Conservation (phyloP, 257 asterid genomes). For the Salvia splendens region DNA sequence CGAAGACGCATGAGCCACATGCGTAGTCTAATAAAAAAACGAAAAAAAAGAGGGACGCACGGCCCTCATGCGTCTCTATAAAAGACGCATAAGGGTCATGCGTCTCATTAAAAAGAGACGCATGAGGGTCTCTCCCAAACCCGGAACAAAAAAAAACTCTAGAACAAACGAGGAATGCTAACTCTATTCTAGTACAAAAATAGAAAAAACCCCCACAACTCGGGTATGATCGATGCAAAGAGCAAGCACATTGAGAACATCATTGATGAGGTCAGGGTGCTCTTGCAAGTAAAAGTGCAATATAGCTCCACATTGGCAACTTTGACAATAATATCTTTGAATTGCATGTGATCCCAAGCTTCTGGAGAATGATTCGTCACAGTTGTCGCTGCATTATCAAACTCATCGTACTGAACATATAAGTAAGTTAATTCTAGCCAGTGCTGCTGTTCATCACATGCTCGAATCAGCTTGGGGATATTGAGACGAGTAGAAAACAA, state of each 20-base stretch:
- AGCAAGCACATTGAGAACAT: constrained; percentile 93
- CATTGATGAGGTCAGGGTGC: constrained; percentile 97
- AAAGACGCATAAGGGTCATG: too few species aligned
- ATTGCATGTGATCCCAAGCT: constrained; percentile 99
- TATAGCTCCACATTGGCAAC: constrained; percentile 98
- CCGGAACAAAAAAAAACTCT: too few species aligned
- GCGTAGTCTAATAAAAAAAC: too few species aligned
- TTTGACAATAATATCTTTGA: constrained; percentile 91
- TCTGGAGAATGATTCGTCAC: constrained; percentile 99
- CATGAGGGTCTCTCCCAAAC: too few species aligned
- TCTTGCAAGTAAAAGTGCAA: constrained; percentile 97
- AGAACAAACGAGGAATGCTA: too few species aligned
- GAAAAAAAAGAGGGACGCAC: too few species aligned
- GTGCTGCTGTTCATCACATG: constrained; percentile 99
- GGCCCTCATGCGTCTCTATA: too few species aligned
- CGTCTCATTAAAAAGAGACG: too few species aligned
- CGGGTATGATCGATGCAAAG: constrained; percentile 97
- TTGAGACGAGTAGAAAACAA: constrained; percentile 92
- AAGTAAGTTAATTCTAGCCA: constrained; percentile 95
- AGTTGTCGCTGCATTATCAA: constrained; percentile 98
- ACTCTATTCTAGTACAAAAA: too few species aligned
- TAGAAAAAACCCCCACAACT: too few species aligned
- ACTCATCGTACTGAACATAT: constrained; percentile 94
- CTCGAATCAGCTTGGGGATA: constrained; percentile 96
- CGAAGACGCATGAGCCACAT: too few species aligned